Conservation (phyloP, 2,329 filamentous ascomycete species). For the Sporothrix brasiliensis region DNA sequence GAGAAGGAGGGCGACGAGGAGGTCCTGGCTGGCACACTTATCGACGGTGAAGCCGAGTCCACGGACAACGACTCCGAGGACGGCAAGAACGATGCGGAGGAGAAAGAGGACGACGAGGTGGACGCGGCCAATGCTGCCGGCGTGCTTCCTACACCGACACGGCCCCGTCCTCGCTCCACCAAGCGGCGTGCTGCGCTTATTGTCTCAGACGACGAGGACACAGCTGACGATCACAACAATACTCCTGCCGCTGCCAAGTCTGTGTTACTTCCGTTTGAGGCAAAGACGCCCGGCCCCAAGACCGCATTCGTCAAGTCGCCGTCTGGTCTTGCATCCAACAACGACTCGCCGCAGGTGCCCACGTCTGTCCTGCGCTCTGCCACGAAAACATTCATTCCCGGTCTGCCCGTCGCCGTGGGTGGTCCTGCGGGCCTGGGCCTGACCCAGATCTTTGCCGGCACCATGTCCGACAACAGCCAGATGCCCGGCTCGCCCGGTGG, state of each 20-base stretch:
- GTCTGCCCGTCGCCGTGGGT: slow-evolving; percentile 58
- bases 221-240: slow-evolving; percentile 46
- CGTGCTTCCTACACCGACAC: slow-evolving; percentile 28
- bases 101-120: slow-evolving; percentile 29
- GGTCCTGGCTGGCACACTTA: slow-evolving; percentile 38
- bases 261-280: slow-evolving; percentile 23
- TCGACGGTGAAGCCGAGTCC: slow-evolving; percentile 34
- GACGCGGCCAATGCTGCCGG: slow-evolving; percentile 9
- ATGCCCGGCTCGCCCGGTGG: slow-evolving; percentile 33
- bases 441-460: slow-evolving; percentile 89
- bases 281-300: slow-evolving; percentile 55
- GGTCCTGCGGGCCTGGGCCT: slow-evolving; percentile 70
- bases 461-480: slow-evolving; percentile 69
- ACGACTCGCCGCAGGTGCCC: slow-evolving; percentile 58
- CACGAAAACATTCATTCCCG: slow-evolving; percentile 70
- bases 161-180: slow-evolving; percentile 49
- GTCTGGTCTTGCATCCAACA: slow-evolving; percentile 40
- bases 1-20: slow-evolving; percentile 37
- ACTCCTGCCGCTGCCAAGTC: neutral
- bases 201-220: slow-evolving; percentile 69
- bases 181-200: slow-evolving; percentile 54
- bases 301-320: slow-evolving; percentile 48
- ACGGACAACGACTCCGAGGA: slow-evolving; percentile 43
- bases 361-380: slow-evolving; percentile 69
- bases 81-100: slow-evolving; percentile 39